Evolutionary conservation across 2,329 filamentous ascomycete genomes (phyloP).

Genomic region (Epichloe sylvatica): DNA sequence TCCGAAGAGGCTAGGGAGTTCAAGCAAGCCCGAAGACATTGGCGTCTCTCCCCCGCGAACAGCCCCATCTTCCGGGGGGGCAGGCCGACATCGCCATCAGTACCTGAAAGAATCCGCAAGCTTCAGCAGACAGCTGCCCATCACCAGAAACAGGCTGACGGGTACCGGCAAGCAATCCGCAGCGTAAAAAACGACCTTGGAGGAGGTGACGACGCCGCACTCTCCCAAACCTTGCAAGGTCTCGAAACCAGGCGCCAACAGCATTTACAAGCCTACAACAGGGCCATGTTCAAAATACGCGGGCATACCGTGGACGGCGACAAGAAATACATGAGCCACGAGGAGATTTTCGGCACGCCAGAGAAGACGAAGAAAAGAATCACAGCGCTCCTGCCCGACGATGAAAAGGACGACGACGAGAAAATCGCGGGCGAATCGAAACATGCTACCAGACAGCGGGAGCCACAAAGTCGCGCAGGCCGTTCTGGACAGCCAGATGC

Average conservation of each 20-base stretch:
- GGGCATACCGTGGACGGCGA: slow-evolving; percentile 13
- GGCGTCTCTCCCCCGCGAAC: slow-evolving; percentile 18
- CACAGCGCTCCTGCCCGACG: not conserved
- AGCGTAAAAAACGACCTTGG: slow-evolving; percentile 13
- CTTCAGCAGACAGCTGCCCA: slow-evolving; percentile 16
- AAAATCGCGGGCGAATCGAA: not conserved
- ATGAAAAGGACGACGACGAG: not conserved
- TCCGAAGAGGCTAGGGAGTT: slow-evolving; percentile 20
- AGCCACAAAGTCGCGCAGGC: not conserved
- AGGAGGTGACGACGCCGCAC: not conserved
- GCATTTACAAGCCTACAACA: slow-evolving; percentile 14
- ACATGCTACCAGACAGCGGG: not conserved
- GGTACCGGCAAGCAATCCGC: slow-evolving; percentile 12
- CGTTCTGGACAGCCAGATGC: not conserved
- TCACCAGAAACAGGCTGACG: slow-evolving; percentile 18
- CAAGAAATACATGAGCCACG: slow-evolving; percentile 16
- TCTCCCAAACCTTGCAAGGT: slow-evolving; percentile 5
- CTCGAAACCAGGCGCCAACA: slow-evolving; percentile 13
- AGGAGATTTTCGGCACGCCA: slow-evolving; percentile 15
- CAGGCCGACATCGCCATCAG: slow-evolving; percentile 7
- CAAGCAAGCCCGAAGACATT: slow-evolving; percentile 20
- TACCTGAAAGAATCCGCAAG: slow-evolving; percentile 11
- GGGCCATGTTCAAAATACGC: slow-evolving; percentile 17
- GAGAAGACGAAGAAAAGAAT: slow-evolving; percentile 9
- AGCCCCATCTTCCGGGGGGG: slow-evolving; percentile 13